Base-by-base conservation (phyloP, 495 filamentous ascomycete genomes). In the Penicillium odoratum region DNA sequence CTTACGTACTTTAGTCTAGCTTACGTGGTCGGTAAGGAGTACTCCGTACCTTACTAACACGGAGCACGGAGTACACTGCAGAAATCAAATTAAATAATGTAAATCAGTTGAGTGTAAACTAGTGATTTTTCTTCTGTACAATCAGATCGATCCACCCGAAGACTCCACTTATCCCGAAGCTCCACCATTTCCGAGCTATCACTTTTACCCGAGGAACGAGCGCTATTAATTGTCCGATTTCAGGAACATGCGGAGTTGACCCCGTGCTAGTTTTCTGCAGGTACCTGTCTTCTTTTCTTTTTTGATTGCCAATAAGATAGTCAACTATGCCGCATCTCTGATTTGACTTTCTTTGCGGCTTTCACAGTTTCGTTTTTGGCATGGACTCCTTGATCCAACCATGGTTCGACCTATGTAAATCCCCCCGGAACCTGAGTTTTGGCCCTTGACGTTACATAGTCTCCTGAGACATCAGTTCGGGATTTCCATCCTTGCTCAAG, bases 181-280 rank as follows among this genome's bases (percentile, higher is more conserved):
- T 48, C 46, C 46, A 48, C 46, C 46, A 48, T 48, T 48, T 48
- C 25, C 49, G 49, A 51, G 28, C 51, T 53, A 53, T 53, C 51
- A 53, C 51, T 42, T 53, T 43, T 43, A 10, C 21, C 13, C 9
- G 7, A 16, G 15, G 49, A 59, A 61, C 57, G 44, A 59, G 53
- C 44, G 25, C 46, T 40, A 11, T 45, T 42, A 68, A 68, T 57
- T 61, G 57, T 63, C 66, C 66, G 63, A 67, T 48, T n/a, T 21
- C 25, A 26, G 55, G 42, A 46, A 29, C 18, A 18, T 44, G 33
- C 50, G 34, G 48, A 34, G 31, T 16, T 16, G 21, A 28, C 34
- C 36, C 33, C 26, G 11, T 34, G 29, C 51, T 18, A n/a, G 50
- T 1, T 36, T 49, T 50, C 62, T 65, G 65, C 62, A 67, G 65